These are phyloP conservation scores for Balakata baccata DNA, from an alignment of 345 rosid species.

Conservation along the genomic window DNA sequence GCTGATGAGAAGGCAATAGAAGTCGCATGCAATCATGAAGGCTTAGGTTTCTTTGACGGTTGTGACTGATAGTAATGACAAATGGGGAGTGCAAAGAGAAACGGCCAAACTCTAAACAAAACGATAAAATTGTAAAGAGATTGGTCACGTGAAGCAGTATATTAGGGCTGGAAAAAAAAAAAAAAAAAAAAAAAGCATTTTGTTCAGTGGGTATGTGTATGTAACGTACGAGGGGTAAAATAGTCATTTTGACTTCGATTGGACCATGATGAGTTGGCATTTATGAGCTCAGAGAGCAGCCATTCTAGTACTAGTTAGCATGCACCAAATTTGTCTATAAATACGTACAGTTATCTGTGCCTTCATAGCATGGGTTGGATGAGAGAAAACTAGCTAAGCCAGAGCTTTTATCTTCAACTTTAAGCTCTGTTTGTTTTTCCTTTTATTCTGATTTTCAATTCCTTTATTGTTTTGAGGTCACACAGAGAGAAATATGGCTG, in stretches of 20 bases:
- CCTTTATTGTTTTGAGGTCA: background rate
- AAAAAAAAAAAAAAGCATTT: no score
- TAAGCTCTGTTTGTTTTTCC: background rate
- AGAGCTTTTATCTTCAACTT: background rate
- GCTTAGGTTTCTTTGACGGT: background rate
- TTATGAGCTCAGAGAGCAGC: background rate
- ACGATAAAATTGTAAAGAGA: background rate
- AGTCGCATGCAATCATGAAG: background rate
- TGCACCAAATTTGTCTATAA: conserved; percentile 11
- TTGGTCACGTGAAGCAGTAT: conserved; percentile 15
- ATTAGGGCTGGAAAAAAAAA: background rate
- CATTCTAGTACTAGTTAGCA: background rate
- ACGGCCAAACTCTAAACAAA: conserved; percentile 7
- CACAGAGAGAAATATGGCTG: conserved; percentile 14
- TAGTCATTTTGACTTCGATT: background rate
- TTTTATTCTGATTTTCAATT: no score
- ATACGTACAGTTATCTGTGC: background rate
- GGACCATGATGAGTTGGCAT: background rate
- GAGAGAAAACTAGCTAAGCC: background rate
- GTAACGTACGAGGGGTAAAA: conserved; percentile 4
- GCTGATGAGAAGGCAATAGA: background rate
- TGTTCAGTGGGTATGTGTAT: background rate
- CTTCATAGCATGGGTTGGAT: background rate
- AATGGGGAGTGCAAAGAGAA: background rate
- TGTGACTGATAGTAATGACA: background rate